These are phyloP conservation scores for Lactarius deliciosus DNA, from an alignment of 768 basidiomycete species.

Conservation along the genomic window DNA sequence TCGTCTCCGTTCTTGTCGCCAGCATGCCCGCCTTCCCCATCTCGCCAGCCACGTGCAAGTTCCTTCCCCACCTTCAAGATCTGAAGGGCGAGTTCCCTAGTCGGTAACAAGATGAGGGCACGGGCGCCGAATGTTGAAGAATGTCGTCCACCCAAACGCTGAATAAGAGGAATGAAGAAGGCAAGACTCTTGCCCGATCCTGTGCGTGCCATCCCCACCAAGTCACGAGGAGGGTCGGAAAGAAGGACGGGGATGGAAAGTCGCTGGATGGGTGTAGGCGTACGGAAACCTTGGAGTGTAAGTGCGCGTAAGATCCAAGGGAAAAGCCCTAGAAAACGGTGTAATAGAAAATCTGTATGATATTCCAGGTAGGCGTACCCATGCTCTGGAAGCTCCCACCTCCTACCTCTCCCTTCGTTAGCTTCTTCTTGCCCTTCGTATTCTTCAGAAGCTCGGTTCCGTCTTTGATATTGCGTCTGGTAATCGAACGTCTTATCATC, in stretches of 20 bases:
- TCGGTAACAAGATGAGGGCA: constrained; percentile 86
- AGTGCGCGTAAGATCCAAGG: constrained; percentile 82
- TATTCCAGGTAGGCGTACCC: constrained; percentile 52
- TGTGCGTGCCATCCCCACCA: constrained; percentile 98
- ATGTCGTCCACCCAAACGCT: constrained; percentile 81
- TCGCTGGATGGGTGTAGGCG: constrained; percentile 95
- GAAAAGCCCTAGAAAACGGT: constrained; percentile 59
- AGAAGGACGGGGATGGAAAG: constrained; percentile 84
- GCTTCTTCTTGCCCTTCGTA: constrained; percentile 67
- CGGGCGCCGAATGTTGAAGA: constrained; percentile 78
- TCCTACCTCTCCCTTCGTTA: constrained; percentile 75
- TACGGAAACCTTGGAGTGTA: constrained; percentile 89
- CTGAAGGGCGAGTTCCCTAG: constrained; percentile 92
- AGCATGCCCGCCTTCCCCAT: constrained; percentile 62
- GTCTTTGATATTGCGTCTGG: constrained; percentile 68
- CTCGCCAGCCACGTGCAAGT: constrained; percentile 78
- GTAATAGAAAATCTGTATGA: constrained; percentile 3
- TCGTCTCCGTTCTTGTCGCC: constrained; percentile 60
- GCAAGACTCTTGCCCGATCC: constrained; percentile 98
- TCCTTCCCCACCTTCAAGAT: constrained; percentile 94
- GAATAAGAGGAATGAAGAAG: constrained; percentile 89
- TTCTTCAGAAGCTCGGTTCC: constrained; percentile 79
- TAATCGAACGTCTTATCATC: constrained; percentile 67
- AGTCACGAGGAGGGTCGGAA: constrained; percentile 79
- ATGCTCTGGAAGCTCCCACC: constrained; percentile 97